These are phyloP conservation scores for Quercus ilex DNA, from an alignment of 306 rosid genomes.

Conservation along the genomic window DNA sequence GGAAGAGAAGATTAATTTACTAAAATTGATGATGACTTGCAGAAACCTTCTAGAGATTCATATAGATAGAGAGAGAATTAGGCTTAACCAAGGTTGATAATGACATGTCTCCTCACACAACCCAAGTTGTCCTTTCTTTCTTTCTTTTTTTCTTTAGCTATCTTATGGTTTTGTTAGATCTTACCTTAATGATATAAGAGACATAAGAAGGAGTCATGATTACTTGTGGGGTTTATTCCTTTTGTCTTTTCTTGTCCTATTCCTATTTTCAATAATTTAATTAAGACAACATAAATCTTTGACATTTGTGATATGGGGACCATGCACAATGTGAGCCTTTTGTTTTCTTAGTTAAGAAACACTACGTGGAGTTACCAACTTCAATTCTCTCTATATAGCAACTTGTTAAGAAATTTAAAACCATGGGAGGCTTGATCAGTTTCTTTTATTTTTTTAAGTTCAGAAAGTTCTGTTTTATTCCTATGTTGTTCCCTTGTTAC, in stretches of 20 bases:
- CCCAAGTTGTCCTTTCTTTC: slow-evolving; percentile 34
- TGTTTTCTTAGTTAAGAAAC: too few species aligned
- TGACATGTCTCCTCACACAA: slow-evolving; percentile 45
- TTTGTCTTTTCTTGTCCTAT: slow-evolving; percentile 40
- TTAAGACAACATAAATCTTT: neutral
- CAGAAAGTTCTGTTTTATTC: neutral
- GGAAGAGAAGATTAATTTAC: slow-evolving; percentile 4
- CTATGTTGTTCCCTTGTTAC: neutral
- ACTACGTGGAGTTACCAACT: too few species aligned
- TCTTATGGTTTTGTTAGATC: neutral
- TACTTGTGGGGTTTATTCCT: slow-evolving; percentile 30
- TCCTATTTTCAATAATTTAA: slow-evolving; percentile 2
- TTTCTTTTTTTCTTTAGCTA: neutral
- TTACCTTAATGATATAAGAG: slow-evolving; percentile 18
- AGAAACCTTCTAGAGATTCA: neutral
- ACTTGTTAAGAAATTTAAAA: too few species aligned
- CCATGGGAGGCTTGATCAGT: too few species aligned
- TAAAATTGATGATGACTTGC: slow-evolving; percentile 20
- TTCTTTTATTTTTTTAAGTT: too few species aligned
- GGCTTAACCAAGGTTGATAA: slow-evolving; percentile 32
- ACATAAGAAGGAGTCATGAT: slow-evolving; percentile 36
- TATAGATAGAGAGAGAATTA: neutral
- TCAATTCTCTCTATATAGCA: too few species aligned
- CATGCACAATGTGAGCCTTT: neutral
- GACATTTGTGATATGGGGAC: neutral